phyloP scores from a whole-genome alignment of 805 yeast species.

The Diddensiella caesifluorescens region DNA sequence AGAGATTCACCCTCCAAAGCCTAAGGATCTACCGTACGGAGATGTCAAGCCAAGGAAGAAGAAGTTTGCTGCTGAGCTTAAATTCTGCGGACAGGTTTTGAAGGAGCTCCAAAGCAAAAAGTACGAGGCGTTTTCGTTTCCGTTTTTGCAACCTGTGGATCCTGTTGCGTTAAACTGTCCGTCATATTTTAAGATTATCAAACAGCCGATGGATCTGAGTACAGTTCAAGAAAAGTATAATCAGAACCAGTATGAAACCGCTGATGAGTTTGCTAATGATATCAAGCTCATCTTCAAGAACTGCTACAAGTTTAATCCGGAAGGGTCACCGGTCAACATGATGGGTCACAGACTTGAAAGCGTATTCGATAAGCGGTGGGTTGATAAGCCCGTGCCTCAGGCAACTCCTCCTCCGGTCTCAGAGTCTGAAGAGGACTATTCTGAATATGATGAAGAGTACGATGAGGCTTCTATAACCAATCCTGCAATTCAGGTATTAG shows the following conservation, averaged over 20 bases:
- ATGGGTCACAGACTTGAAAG: slow-evolving; percentile 92
- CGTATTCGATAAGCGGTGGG: slow-evolving; percentile 83
- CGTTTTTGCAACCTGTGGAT: slow-evolving; percentile 91
- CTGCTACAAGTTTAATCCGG: slow-evolving; percentile 91
- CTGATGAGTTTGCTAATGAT: slow-evolving; percentile 82
- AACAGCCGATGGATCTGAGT: slow-evolving; percentile 92
- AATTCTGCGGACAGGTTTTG: slow-evolving; percentile 75
- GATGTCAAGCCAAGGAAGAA: slow-evolving; percentile 88
- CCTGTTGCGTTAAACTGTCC: slow-evolving; percentile 93
- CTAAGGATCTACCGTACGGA: slow-evolving; percentile 81
- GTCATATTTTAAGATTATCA: slow-evolving; percentile 76
- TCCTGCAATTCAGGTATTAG: slow-evolving; percentile 86
- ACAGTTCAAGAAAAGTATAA: slow-evolving; percentile 75
- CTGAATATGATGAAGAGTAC: slow-evolving; percentile 28
- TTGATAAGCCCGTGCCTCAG: slow-evolving; percentile 69
- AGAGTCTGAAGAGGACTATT: slow-evolving; percentile 39
- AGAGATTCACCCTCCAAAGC: slow-evolving; percentile 93
- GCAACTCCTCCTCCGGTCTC: slow-evolving; percentile 48
- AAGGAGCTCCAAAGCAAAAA: slow-evolving; percentile 81
- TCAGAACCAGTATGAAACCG: slow-evolving; percentile 83
- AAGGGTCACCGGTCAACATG: slow-evolving; percentile 91
- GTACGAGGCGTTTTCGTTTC: slow-evolving; percentile 78
- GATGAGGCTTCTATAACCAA: slow-evolving; percentile 59
- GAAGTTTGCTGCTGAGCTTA: slow-evolving; percentile 82
- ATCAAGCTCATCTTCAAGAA: slow-evolving; percentile 78